phyloP scores from a whole-genome alignment of 768 basidiomycete genomes.

The Tylopilus felleus region DNA sequence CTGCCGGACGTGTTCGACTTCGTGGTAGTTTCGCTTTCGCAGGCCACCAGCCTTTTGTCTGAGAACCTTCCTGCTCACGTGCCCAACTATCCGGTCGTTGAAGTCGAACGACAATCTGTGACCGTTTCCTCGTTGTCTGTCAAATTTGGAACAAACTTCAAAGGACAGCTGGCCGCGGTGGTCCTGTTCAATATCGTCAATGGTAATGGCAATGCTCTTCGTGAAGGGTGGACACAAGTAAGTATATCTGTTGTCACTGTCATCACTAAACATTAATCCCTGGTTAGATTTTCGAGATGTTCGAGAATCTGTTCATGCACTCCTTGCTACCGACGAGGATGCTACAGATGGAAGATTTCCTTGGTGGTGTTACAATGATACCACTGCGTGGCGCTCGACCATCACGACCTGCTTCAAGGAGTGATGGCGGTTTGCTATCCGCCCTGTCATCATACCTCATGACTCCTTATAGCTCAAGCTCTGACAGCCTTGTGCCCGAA shows the following conservation, averaged over 20 bases:
- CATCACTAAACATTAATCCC: background rate
- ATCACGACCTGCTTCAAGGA: conserved; percentile 55
- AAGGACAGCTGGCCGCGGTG: conserved; percentile 93
- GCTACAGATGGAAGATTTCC: conserved; percentile 97
- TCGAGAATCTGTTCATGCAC: conserved; percentile 92
- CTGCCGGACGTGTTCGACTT: conserved; percentile 97
- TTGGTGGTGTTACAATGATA: conserved; percentile 91
- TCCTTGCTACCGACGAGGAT: conserved; percentile 86
- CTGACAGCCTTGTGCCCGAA: conserved; percentile 76
- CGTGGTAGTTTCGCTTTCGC: conserved; percentile 88
- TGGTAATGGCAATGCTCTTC: conserved; percentile 88
- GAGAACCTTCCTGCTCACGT: conserved; percentile 67
- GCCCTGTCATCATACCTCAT: conserved; percentile 94
- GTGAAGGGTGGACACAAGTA: conserved; percentile 94
- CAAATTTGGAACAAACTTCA: conserved; percentile 92
- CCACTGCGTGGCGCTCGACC: conserved; percentile 78
- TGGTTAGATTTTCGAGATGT: conserved; percentile 93
- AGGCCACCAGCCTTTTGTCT: conserved; percentile 83
- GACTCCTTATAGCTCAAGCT: conserved; percentile 81
- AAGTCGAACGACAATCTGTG: conserved; percentile 84
- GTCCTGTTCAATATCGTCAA: conserved; percentile 98
- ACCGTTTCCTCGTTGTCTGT: conserved; percentile 92
- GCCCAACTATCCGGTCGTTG: conserved; percentile 83
- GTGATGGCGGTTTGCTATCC: conserved; percentile 90
- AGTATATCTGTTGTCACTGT: conserved; percentile 10